Evolutionary conservation across 306 rosid species (phyloP).

Genomic region (Lathyrus sativus): DNA sequence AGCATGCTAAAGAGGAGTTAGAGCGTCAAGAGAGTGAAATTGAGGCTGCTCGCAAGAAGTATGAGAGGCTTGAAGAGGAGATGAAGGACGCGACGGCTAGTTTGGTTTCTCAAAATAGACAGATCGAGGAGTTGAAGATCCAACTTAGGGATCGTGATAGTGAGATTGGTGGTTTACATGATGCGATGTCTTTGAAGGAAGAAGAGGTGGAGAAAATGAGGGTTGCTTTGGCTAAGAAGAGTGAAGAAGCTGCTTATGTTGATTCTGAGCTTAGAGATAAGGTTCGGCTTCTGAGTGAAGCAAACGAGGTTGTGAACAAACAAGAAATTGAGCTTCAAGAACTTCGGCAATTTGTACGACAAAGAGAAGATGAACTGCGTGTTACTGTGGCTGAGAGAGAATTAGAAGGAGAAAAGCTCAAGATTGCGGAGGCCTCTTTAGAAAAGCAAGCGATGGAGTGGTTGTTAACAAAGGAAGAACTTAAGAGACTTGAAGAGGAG

Average conservation of each 20-base stretch:
- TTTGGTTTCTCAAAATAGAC: constrained; percentile 67
- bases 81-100: constrained; percentile 60
- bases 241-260: constrained; percentile 53
- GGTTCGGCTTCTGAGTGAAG: constrained; percentile 67
- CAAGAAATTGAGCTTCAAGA: constrained; percentile 69
- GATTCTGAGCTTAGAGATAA: constrained; percentile 60
- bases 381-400: constrained; percentile 46
- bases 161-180: constrained; percentile 45
- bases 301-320: constrained; percentile 65
- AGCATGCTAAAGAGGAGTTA: constrained; percentile 68
- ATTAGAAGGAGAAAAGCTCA: constrained; percentile 66
- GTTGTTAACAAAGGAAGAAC: constrained; percentile 76
- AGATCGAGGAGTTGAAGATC: constrained; percentile 67
- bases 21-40: constrained; percentile 72
- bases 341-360: constrained; percentile 50
- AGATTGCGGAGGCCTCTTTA: constrained; percentile 60
- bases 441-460: constrained; percentile 79
- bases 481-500: constrained; percentile 62
- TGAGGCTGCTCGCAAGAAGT: constrained; percentile 54
- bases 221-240: constrained; percentile 56
- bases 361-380: constrained; percentile 62
- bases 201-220: constrained; percentile 64
- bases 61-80: constrained; percentile 61
- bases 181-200: constrained; percentile 58
- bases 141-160: constrained; percentile 56